Conservation (phyloP, 2,329 filamentous ascomycete species). For the Cladophialophora chaetospira region DNA sequence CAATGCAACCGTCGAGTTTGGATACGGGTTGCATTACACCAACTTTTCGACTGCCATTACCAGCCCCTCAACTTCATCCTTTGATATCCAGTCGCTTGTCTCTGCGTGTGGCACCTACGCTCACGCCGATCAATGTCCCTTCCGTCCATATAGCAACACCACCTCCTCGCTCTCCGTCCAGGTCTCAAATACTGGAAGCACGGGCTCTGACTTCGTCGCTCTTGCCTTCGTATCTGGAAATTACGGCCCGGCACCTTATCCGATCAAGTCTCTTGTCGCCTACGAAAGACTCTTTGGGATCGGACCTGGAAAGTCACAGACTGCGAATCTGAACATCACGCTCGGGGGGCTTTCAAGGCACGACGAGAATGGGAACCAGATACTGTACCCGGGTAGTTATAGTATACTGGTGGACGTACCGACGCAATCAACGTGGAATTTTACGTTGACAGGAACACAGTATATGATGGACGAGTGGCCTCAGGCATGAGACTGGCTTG, state of each 20-base stretch:
- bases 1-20: conserved; percentile 46
- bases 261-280: conserved; percentile 46
- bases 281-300: conserved; percentile 39
- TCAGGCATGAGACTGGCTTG: too few relatives aligned
- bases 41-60: conserved; percentile 37
- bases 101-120: conserved; percentile 33
- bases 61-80: conserved; percentile 23
- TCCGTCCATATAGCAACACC: conserved; percentile 28
- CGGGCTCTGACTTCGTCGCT: conserved; percentile 44
- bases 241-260: conserved; percentile 44
- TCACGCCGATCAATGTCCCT: conserved; percentile 40
- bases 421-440: conserved; percentile 36
- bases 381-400: conserved; percentile 48
- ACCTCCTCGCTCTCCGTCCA: conserved; percentile 39
- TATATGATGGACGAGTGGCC: conserved; percentile 41
- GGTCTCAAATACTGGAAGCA: conserved; percentile 41
- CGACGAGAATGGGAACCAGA: conserved; percentile 41
- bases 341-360: conserved; percentile 43
- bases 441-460: conserved; percentile 40
- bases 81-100: conserved; percentile 41
- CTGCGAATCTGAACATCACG: conserved; percentile 40
- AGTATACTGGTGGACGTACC: conserved; percentile 45
- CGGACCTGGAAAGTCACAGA: conserved; percentile 32
- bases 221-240: conserved; percentile 42
- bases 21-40: conserved; percentile 49